These are phyloP conservation scores for Plantago coronopus DNA, from an alignment of 305 asterid species.

Conservation along the genomic window DNA sequence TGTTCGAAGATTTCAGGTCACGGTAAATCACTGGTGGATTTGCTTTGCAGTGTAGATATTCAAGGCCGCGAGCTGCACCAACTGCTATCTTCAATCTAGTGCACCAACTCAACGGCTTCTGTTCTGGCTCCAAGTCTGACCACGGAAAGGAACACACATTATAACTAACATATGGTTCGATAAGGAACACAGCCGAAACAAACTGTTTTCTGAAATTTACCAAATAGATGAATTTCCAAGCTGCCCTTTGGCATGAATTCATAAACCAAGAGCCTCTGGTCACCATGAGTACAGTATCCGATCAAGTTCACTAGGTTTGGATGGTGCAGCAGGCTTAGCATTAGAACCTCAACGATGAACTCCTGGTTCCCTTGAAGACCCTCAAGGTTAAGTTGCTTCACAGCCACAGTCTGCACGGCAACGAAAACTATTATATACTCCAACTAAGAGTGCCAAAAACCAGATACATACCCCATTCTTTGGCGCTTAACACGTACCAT, in stretches of 20 bases:
- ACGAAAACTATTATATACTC: neutral
- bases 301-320: constrained; percentile 73
- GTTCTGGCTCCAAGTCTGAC: constrained; percentile 49
- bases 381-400: constrained; percentile 77
- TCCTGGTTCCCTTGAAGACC: constrained; percentile 91
- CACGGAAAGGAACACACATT: constrained; percentile 9
- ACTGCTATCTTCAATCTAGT: constrained; percentile 70
- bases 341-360: constrained; percentile 78
- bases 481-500: constrained; percentile 40
- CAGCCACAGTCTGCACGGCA: constrained; percentile 55
- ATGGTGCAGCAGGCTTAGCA: constrained; percentile 78
- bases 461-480: too few relatives aligned
- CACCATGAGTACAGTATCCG: constrained; percentile 81
- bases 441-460: too few relatives aligned
- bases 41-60: constrained; percentile 71
- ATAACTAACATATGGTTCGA: neutral
- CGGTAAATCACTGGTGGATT: constrained; percentile 89
- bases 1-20: constrained; percentile 79
- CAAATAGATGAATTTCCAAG: constrained; percentile 83
- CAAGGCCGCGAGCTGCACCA: constrained; percentile 85
- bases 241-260: constrained; percentile 89
- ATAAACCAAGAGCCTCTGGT: constrained; percentile 80
- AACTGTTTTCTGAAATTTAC: constrained; percentile 30
- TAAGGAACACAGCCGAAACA: too few relatives aligned
- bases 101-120: constrained; percentile 64